Conservation (phyloP, 108 stramenopile species). For the Cyclotella atomus region DNA sequence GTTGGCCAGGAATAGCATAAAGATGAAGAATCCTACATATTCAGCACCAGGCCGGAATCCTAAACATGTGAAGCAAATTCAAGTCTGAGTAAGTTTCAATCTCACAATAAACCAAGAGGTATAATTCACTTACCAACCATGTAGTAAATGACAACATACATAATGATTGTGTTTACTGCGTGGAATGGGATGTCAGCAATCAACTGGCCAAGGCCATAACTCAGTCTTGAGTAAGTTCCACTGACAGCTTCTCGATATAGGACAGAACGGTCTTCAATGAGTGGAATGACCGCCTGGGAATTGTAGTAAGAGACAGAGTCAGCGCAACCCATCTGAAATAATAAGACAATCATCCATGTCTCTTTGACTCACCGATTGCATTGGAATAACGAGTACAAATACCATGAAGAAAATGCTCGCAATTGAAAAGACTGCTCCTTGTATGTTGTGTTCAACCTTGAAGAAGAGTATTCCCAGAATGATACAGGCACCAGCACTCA, state of each 20-base stretch:
- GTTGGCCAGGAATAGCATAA: conserved; percentile 46
- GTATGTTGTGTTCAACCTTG: conserved; percentile 20
- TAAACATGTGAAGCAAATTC: not conserved
- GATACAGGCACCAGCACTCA: conserved; percentile 17
- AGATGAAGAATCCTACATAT: conserved; percentile 43
- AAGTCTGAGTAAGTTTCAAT: not conserved
- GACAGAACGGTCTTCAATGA: conserved; percentile 54
- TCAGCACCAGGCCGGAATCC: conserved; percentile 33
- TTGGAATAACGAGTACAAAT: conserved; percentile 55
- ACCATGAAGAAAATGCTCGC: conserved; percentile 49
- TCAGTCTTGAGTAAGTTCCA: conserved; percentile 43
- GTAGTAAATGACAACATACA: conserved; percentile 41
- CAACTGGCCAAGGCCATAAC: conserved; percentile 49
- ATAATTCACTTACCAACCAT: conserved; percentile 16
- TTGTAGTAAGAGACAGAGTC: no score
- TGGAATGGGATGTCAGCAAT: conserved; percentile 53
- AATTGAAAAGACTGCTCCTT: conserved; percentile 52
- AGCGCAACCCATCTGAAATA: no score
- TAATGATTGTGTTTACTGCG: conserved; percentile 37
- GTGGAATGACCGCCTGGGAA: conserved; percentile 50
- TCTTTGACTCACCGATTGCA: no score
- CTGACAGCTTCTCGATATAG: conserved; percentile 50
- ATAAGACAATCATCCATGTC: no score
- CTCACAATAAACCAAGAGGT: not conserved
- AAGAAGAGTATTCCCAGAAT: conserved; percentile 50